Base-by-base conservation (phyloP, 1,284 basidiomycete genomes). In the Apiotrichum porosum region DNA sequence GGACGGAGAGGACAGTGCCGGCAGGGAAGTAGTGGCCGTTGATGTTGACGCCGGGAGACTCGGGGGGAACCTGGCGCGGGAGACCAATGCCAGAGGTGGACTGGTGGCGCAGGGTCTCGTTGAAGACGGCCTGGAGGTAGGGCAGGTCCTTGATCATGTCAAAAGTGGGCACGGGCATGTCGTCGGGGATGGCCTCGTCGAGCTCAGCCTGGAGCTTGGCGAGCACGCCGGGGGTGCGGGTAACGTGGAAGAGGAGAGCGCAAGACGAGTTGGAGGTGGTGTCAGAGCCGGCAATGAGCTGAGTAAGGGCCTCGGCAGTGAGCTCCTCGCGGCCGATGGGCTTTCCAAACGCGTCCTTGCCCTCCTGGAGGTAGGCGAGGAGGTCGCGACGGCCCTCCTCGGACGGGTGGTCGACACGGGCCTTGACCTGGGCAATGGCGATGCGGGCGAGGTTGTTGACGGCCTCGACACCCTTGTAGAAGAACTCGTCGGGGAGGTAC, bases 291-390 rank as follows among this genome's bases (percentile, higher is more conserved):
- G 88, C 89, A 57, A 92, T 89, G 18, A 92, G 78, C 56, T 91
- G 83, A 2, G 88, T 91, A 34, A 88, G 73, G 18, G 85, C 88
- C 72, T 93, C 89, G 1, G 88, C 88, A 2, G 88, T 93, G 52
- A 93, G 75, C 66, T 93, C 89, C 54, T 55, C 49, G 49, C 49
- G 54, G 37, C 32, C 43, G 24, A 55, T 51, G 24, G 54, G 49
- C 62, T 81, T 81, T 14, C 89, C 89, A 19, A 83, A 79, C 44
- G 83, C 82, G 65, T 93, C 90, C 59, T 80, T 81, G 23, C 83
- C 87, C 41, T 79, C 75, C 66, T 88, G 84, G 14, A 94, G 77
- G 67, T 88, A 87, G 58, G 83, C 82, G 35, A 94, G 75, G 42
- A 94, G 75, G 68, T 94, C 90, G 17, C 83, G 79, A 23, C 88